Conservation (phyloP, 768 basidiomycete species). For the Amanita subjunquillea region DNA sequence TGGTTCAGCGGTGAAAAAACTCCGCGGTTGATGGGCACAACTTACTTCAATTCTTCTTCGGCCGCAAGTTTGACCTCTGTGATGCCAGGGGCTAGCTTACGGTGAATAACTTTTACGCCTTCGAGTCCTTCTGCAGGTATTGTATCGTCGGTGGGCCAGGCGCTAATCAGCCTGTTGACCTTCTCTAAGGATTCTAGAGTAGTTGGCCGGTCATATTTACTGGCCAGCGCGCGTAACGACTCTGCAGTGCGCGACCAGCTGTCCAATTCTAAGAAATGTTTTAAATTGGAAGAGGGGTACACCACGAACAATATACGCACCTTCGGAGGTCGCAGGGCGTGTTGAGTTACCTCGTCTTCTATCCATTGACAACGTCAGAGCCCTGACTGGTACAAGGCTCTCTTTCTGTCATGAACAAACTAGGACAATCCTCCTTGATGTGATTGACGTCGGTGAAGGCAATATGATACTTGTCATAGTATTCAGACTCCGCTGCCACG, state of each 20-base stretch:
- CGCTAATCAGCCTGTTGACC: slow-evolving; percentile 61
- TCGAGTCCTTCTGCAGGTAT: slow-evolving; percentile 61
- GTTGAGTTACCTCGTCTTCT: slow-evolving; percentile 49
- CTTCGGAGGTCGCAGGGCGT: slow-evolving; percentile 71
- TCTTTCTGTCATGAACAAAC: slow-evolving; percentile 7
- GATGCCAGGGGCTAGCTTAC: slow-evolving; percentile 51
- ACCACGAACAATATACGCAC: slow-evolving; percentile 23
- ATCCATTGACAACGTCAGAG: slow-evolving; percentile 35
- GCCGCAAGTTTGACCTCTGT: slow-evolving; percentile 49
- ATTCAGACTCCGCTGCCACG: slow-evolving; percentile 9
- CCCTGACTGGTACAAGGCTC: not conserved
- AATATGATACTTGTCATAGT: not conserved
- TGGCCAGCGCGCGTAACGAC: slow-evolving; percentile 45
- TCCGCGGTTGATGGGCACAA: not conserved
- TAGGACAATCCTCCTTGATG: slow-evolving; percentile 8
- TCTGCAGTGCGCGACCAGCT: slow-evolving; percentile 64
- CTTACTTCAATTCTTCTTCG: slow-evolving; percentile 58
- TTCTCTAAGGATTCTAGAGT: slow-evolving; percentile 54
- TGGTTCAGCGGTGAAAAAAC: slow-evolving; percentile 2
- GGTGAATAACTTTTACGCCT: slow-evolving; percentile 49
- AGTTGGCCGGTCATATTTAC: slow-evolving; percentile 37
- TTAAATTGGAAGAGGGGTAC: slow-evolving; percentile 4
- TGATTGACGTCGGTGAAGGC: slow-evolving; percentile 7
- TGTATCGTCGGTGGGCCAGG: slow-evolving; percentile 65
- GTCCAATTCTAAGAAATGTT: slow-evolving; percentile 45